phyloP scores from a whole-genome alignment of 2,329 filamentous ascomycete species.

The Uncinocarpus reesii region DNA sequence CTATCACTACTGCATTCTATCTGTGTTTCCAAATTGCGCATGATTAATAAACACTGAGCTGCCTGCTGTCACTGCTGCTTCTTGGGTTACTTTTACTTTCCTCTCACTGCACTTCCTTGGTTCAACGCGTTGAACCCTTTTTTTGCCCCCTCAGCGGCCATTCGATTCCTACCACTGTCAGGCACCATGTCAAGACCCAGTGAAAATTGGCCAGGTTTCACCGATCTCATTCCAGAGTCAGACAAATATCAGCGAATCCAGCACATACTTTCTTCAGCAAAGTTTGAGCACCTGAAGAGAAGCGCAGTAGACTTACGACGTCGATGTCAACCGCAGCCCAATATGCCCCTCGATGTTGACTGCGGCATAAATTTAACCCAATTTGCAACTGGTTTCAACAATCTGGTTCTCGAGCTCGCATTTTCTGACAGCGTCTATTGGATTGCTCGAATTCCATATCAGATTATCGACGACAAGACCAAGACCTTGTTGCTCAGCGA shows the following conservation, averaged over 20 bases:
- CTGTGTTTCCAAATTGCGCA: no score
- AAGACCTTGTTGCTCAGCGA: constrained; percentile 2
- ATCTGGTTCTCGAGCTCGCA: constrained; percentile 10
- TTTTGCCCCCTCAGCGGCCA: no score
- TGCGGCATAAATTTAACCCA: constrained; percentile 2
- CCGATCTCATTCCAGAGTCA: neutral
- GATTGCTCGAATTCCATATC: constrained; percentile 11
- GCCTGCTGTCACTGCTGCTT: no score
- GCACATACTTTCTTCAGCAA: constrained; percentile 3
- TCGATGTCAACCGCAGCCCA: neutral
- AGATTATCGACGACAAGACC: neutral
- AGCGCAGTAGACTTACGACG: constrained; percentile 1
- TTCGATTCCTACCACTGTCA: no score
- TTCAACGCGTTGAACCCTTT: no score
- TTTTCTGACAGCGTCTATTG: constrained; percentile 12
- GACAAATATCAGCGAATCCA: constrained; percentile 9
- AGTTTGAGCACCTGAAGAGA: constrained; percentile 7
- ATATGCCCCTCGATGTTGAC: neutral
- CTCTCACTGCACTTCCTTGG: no score
- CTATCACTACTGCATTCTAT: no score
- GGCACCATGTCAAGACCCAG: constrained; percentile 4
- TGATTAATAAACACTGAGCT: no score
- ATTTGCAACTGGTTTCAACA: constrained; percentile 12
- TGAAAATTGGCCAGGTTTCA: constrained; percentile 10
- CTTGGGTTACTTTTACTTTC: no score